A percentile compares a stretch with the other conserved stretches of the same genome.
These are phyloP conservation scores for Hypoxylon crocopeplum DNA, from an alignment of 495 filamentous ascomycete species.

Conservation along the genomic window DNA sequence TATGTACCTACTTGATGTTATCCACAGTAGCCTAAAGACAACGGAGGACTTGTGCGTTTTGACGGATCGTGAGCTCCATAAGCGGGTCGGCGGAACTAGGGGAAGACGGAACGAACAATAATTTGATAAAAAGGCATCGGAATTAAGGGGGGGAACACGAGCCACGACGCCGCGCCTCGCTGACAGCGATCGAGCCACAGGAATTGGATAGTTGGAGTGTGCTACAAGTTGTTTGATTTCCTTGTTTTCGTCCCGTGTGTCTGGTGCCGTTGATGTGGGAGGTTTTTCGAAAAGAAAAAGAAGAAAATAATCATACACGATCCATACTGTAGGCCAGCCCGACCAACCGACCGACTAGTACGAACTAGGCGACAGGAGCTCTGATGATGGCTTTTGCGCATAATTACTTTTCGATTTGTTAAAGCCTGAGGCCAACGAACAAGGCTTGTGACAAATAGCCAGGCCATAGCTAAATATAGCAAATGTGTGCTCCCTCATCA, in stretches of 20 bases:
- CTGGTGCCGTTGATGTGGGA: slow-evolving; percentile 4
- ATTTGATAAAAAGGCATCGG: slow-evolving; percentile 28
- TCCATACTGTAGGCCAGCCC: not conserved
- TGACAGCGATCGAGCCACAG: slow-evolving; percentile 34
- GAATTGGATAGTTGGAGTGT: slow-evolving; percentile 18
- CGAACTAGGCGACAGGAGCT: slow-evolving; percentile 12
- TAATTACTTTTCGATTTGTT: not conserved
- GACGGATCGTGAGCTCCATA: slow-evolving; percentile 32
- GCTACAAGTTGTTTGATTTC: slow-evolving; percentile 10
- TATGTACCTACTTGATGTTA: slow-evolving; percentile 5
- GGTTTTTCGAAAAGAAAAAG: not conserved
- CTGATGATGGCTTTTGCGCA: slow-evolving; percentile 5
- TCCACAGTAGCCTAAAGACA: slow-evolving; percentile 33
- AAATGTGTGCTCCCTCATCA: no score
- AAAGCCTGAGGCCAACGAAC: no score
- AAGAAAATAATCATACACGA: slow-evolving; percentile 3
- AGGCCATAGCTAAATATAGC: no score
- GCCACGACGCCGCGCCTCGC: slow-evolving; percentile 30
- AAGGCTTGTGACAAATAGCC: no score
- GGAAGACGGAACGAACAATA: slow-evolving; percentile 39
- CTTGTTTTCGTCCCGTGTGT: not conserved
- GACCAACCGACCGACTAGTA: not conserved
- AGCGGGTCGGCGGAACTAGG: slow-evolving; percentile 38
- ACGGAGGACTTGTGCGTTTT: slow-evolving; percentile 17
- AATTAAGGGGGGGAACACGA: slow-evolving; percentile 28